These are phyloP conservation scores for Diaporthe sp. DNA, from an alignment of 2,329 filamentous ascomycete species.

Conservation along the genomic window DNA sequence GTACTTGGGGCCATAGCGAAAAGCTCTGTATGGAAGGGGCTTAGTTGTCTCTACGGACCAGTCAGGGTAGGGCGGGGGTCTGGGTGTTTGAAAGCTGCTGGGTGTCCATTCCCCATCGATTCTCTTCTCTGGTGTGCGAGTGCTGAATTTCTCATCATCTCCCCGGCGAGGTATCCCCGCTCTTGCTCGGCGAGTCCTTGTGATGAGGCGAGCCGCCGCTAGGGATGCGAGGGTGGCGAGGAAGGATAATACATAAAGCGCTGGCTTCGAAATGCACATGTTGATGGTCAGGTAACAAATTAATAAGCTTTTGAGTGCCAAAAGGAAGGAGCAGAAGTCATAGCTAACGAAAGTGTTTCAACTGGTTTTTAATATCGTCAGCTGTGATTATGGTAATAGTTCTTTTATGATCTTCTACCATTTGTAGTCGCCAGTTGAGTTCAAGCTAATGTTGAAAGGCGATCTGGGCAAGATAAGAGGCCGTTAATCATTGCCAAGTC, in stretches of 20 bases:
- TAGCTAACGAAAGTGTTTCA: background rate
- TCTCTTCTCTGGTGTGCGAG: slow-evolving; percentile 8
- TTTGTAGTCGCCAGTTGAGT: slow-evolving; percentile 4
- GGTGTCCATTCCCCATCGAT: slow-evolving; percentile 63
- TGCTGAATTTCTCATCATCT: slow-evolving; percentile 10
- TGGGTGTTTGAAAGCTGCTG: slow-evolving; percentile 67
- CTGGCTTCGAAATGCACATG: slow-evolving; percentile 12
- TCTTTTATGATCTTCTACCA: background rate
- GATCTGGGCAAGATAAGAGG: slow-evolving; percentile 21
- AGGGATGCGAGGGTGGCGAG: slow-evolving; percentile 24
- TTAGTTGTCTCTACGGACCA: slow-evolving; percentile 78
- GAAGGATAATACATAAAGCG: slow-evolving; percentile 22
- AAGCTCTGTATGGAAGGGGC: slow-evolving; percentile 81
- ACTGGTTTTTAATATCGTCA: background rate
- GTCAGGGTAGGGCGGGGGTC: slow-evolving; percentile 69
- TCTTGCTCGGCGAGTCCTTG: background rate
- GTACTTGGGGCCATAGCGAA: slow-evolving; percentile 81
- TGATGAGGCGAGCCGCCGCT: slow-evolving; percentile 8
- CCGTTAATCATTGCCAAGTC: slow-evolving; percentile 7
- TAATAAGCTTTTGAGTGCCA: background rate
- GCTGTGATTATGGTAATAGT: background rate
- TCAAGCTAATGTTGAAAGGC: background rate
- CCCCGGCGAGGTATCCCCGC: background rate
- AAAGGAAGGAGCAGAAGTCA: no score
- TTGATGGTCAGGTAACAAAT: background rate